Base-by-base conservation (phyloP, 345 rosid species). In the Hibiscus mutabilis region DNA sequence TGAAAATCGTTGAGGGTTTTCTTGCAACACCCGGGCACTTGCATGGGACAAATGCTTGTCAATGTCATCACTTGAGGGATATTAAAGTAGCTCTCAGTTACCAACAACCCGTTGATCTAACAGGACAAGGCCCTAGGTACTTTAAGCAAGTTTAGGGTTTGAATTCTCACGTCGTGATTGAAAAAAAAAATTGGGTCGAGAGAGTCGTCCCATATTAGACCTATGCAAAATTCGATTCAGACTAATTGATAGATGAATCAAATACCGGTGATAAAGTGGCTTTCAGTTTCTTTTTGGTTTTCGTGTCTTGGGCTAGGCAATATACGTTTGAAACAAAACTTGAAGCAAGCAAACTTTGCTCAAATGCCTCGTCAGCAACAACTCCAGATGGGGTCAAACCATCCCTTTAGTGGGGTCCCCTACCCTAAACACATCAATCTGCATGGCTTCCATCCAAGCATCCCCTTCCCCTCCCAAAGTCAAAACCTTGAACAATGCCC, bases 1-100 rank as follows among this genome's bases (percentile, higher is more conserved):
- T 73, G 79, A 82, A 84, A 84, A 83, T 86, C 75, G 86, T 80
- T 86, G 76, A 72, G 73, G 85, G 73, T 35, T 74, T 77, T 42
- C 75, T 69, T 72, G 75, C 63, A 72, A 44, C 70, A 71, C 66
- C 13, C 56, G 76, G 46, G 66, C 63, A n/a, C 71, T 42, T 74
- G 77, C 66, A 73, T 66, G 81, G 24, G 65, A 44, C 44, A 72
- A 76, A 71, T 13, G 63, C 47, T 25, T 22, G 57, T 66, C 64
- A 70, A 13, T 31, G 47, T 60, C 64, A 70, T 10, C 21, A 29
- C n/a, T 42, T 33, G 3, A 13, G 14, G 33, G 6, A 6, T 2
- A 42, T 42, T 42, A 42, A 42, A 42, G 46, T 11, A 42, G 14
- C 46, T 42, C 61, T 73, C 51, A 60, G 51, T 68, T 73, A 1